These are phyloP conservation scores for Cutaneotrichosporon arboriforme DNA, from an alignment of 1,284 basidiomycete species.

Conservation along the genomic window DNA sequence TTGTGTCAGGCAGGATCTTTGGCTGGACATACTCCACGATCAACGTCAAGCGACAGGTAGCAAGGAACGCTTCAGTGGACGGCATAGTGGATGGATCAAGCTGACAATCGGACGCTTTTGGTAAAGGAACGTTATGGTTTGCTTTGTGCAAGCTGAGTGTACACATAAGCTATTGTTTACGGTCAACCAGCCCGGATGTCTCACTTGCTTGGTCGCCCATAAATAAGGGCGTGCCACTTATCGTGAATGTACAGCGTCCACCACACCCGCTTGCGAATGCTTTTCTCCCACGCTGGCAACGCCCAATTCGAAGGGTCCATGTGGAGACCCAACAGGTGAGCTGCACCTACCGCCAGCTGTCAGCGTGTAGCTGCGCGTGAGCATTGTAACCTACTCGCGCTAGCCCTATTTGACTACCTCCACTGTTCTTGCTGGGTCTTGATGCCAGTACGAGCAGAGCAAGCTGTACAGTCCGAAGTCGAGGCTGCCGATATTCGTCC, in stretches of 20 bases:
- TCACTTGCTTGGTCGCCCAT: conserved; percentile 36
- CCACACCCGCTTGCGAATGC: conserved; percentile 38
- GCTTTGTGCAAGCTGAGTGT: conserved; percentile 12
- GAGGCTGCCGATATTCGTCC: conserved; percentile 39
- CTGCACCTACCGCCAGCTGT: conserved; percentile 33
- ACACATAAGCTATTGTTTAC: not conserved
- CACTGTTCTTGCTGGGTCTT: conserved; percentile 32
- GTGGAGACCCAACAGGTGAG: conserved; percentile 42
- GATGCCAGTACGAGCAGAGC: conserved; percentile 29
- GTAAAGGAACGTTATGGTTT: conserved; percentile 28
- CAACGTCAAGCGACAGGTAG: conserved; percentile 22
- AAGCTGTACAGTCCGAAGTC: conserved; percentile 34
- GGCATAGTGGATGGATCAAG: conserved; percentile 1
- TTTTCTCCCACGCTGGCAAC: conserved; percentile 41
- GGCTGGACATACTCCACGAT: conserved; percentile 23
- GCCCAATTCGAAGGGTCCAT: conserved; percentile 40
- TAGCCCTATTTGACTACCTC: conserved; percentile 27
- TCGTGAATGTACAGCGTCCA: conserved; percentile 42
- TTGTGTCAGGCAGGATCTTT: not conserved
- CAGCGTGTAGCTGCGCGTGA: not conserved
- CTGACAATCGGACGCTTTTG: conserved; percentile 7
- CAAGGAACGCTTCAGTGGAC: conserved; percentile 30
- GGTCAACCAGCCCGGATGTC: too few species aligned
- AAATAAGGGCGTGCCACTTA: conserved; percentile 32
- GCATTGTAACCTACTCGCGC: conserved; percentile 20